Evolutionary conservation across 75 land plant genomes (phyloP), one percentile per base, ranked within the genome.

Genomic region (Pseudotsuga menziesii): DNA sequence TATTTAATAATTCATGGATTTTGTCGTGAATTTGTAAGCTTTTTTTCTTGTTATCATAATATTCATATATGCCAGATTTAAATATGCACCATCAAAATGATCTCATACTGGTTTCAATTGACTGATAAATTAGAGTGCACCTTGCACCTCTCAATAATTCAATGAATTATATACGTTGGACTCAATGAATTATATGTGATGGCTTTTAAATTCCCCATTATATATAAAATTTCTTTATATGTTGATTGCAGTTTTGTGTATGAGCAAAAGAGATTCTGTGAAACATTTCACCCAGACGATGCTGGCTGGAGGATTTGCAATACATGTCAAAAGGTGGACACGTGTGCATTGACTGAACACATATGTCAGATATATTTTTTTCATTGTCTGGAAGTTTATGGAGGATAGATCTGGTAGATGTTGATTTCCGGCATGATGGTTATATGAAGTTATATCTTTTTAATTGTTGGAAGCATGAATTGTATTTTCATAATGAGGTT

Each of bases 251-350:
- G 98, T 39, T 80, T 81, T 80, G 82, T 79, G 39, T 95, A 73
- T 75, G 89, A 89, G 58, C 87, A 89, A 56, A 85, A 83, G 63
- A 80, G 81, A 63, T 95, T 93, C 61, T 95, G 98, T 81, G 97
- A 91, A 54, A 75, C 83, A 29, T 93, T 89, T 72, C 98, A 95
- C 77, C 57, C 62, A 17, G 82, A 88, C 79, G 91, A 81, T 67
- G 74, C 88, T 75, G 98, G 98, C 17, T 95, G 98, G 98, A 86
- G 97, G 72, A 86, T 81, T 5, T 95, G 98, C 77, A 90, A 88
- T 56, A 76, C 87, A 16, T 95, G 98, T 78, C 87, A 84, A 23
- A 95, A 95, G 97, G 98, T 95, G 27, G 35, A 27, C n/a, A 74
- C 15, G 3, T 16, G 26, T 54, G 58, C 58, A 15, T 52, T 32